Conservation (phyloP, 768 basidiomycete genomes). For the Lactarius sp. region DNA sequence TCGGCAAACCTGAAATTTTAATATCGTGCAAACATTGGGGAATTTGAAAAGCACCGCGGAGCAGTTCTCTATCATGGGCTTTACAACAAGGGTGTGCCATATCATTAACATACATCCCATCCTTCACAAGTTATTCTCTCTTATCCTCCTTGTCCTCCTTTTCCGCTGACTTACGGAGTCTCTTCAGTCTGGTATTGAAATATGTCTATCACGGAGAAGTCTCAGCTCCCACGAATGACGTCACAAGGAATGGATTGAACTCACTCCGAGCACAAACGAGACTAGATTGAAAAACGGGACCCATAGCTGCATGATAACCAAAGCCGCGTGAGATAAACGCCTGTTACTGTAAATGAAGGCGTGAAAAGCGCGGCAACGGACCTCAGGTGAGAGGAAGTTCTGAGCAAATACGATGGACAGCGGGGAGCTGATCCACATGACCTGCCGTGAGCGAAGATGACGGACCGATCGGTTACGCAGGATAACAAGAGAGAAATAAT, state of each 20-base stretch:
- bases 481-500: not conserved
- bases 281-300: constrained; percentile 82
- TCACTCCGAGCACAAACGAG: constrained; percentile 70
- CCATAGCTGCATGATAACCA: constrained; percentile 53
- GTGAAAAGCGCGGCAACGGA: constrained; percentile 31
- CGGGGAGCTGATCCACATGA: constrained; percentile 78
- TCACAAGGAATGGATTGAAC: constrained; percentile 29
- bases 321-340: not conserved
- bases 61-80: not conserved
- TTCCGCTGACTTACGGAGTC: constrained; percentile 41
- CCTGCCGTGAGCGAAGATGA: constrained; percentile 36
- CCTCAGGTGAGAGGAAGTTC: constrained; percentile 72
- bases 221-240: not conserved
- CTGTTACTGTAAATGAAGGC: not conserved
- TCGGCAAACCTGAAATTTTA: no score
- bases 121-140: constrained; percentile 14
- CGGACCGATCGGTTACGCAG: not conserved
- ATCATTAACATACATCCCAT: not conserved
- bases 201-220: constrained; percentile 41
- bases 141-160: constrained; percentile 40
- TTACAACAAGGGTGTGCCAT: not conserved
- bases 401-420: constrained; percentile 72
- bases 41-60: not conserved
- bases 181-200: constrained; percentile 73
- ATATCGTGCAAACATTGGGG: not conserved